Evolutionary conservation across 2,329 filamentous ascomycete genomes (phyloP).

Genomic region (Cladophialophora psammophila): DNA sequence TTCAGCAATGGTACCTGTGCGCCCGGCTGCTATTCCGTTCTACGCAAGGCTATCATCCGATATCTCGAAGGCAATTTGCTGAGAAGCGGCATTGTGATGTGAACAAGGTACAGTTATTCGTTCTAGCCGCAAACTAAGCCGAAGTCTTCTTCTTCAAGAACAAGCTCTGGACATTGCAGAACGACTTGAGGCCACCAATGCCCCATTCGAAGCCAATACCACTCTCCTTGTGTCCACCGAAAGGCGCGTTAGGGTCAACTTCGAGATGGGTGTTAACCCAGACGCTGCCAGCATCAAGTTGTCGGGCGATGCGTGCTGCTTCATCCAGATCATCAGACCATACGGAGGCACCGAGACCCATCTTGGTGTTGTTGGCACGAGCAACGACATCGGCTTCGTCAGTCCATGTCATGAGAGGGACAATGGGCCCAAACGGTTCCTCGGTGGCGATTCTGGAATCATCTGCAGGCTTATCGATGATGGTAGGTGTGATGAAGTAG

Average conservation of each 20-base stretch:
- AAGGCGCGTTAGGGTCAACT: conserved; percentile 34
- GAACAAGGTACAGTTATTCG: not conserved
- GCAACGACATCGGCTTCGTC: conserved; percentile 66
- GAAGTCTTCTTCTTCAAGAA: conserved; percentile 37
- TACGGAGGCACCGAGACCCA: conserved; percentile 65
- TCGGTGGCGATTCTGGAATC: conserved; percentile 63
- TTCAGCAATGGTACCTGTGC: not conserved
- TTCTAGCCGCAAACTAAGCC: not conserved
- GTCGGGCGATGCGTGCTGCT: conserved; percentile 61
- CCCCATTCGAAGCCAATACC: conserved; percentile 45
- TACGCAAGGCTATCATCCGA: not conserved
- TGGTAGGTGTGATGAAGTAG: conserved; percentile 66
- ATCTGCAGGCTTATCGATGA: conserved; percentile 66
- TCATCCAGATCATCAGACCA: conserved; percentile 62
- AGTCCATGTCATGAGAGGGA: conserved; percentile 68
- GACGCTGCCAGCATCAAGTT: conserved; percentile 65
- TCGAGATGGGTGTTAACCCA: conserved; percentile 62
- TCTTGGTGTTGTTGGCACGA: conserved; percentile 62
- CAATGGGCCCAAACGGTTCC: conserved; percentile 70
- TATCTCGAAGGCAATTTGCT: not conserved
- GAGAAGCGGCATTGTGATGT: not conserved
- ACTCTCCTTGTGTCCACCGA: conserved; percentile 45
- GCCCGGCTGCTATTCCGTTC: not conserved
- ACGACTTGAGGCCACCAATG: conserved; percentile 39
- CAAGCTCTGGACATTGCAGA: conserved; percentile 40